Base-by-base conservation (phyloP, 2,329 filamentous ascomycete species). In the Magnaporthiopsis incrustans region DNA sequence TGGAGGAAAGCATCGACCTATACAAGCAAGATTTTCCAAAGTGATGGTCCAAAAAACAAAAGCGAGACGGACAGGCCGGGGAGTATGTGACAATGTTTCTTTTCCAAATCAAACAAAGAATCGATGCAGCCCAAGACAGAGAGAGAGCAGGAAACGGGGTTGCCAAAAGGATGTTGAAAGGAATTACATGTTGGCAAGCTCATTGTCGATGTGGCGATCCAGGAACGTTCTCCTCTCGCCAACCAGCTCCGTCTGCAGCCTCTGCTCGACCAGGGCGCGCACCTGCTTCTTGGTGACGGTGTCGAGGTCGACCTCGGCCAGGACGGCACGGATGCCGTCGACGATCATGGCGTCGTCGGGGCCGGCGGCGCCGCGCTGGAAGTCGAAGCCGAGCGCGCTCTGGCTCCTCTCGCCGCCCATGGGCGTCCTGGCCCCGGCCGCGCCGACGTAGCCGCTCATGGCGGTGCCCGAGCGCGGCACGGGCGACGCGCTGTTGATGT, bases 211-310 rank as follows among this genome's bases (percentile, higher is more conserved):
- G 79, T 93, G 90, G 69, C 88, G 84, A 78, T 97, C 94, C 79
- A 98, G 86, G 78, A 96, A 98, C 22, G 88, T 87, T 74, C 90
- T 87, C 75, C 92, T 89, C 76, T 97, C 93, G 27, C 92, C 93
- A 0, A 85, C 82, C 65, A 98, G 82, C 74, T 97, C 92, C 5
- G 90, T 94, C 79, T 97, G 94, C 67, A 99, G 78, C 71, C 93
- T 86, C 79, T 97, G 92, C 79, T 99, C 95, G 15, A 97, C 92
- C 59, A 98, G 83, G 4, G 91, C 93, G 62, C 91, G 85, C 64
- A 95, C 89, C 78, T 98, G 94, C 80, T 99, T 99, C 87, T 98
- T 99, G 8, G 95, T 99, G 60, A 98, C 91, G n/a, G 85, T 94
- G 74, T 99, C 95, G 57, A 99, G 82, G 75, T 99, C 94, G 0